phyloP scores from a whole-genome alignment of 2,329 filamentous ascomycete genomes.

The Epichloe brachyelytri region DNA sequence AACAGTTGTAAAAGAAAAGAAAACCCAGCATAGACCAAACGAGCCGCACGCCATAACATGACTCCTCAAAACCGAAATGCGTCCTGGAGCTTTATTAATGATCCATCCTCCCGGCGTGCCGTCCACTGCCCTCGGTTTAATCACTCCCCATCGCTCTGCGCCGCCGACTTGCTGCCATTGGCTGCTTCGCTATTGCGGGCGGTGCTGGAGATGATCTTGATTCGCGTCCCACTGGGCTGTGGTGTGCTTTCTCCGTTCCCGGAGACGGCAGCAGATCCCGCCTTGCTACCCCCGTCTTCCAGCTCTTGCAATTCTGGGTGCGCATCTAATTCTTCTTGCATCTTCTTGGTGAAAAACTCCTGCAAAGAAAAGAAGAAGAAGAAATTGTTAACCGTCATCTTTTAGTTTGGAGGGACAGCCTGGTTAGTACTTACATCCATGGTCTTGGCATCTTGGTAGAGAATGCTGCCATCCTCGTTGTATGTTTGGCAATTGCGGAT shows the following conservation, averaged over 20 bases:
- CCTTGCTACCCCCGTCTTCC: conserved; percentile 31
- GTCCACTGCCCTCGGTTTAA: background rate
- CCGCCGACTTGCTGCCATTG: conserved; percentile 26
- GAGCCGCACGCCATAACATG: no score
- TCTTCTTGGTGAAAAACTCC: conserved; percentile 43
- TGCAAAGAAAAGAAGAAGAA: conserved; percentile 14
- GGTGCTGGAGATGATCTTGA: conserved; percentile 50
- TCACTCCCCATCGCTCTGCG: conserved; percentile 42
- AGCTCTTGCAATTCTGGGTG: conserved; percentile 43
- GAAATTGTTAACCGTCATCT: background rate
- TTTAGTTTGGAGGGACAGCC: background rate
- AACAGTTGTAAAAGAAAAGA: conserved; percentile 2
- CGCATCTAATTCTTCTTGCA: conserved; percentile 39
- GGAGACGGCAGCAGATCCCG: conserved; percentile 27
- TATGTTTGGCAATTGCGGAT: conserved; percentile 89
- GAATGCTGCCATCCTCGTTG: conserved; percentile 87
- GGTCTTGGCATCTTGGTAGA: conserved; percentile 83
- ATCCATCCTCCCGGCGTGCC: background rate
- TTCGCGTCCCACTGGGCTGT: conserved; percentile 48
- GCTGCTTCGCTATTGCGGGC: conserved; percentile 17
- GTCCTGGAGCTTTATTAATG: background rate
- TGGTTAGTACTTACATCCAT: conserved; percentile 63
- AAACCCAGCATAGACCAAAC: background rate
- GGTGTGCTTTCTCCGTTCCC: conserved; percentile 52
- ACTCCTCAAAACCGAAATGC: background rate